These are phyloP conservation scores for Sporothrix euskadiensis DNA, from an alignment of 2,329 filamentous ascomycete genomes.

Conservation along the genomic window DNA sequence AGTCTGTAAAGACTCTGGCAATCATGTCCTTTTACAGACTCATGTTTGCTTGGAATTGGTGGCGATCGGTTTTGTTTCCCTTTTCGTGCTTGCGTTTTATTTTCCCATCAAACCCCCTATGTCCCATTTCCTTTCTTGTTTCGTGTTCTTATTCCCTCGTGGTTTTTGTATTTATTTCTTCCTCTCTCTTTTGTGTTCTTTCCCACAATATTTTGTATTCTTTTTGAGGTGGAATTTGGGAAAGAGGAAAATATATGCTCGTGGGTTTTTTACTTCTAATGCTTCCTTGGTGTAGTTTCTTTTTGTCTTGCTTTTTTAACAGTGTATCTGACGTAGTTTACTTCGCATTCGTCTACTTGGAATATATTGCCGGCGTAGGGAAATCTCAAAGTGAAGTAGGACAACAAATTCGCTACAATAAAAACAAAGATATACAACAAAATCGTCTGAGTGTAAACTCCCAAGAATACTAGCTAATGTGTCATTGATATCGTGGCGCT, in stretches of 20 bases:
- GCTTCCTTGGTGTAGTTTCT: not conserved
- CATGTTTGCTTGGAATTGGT: not conserved
- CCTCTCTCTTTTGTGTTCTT: constrained; percentile 2
- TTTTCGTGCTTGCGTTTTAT: not conserved
- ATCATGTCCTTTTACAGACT: not conserved
- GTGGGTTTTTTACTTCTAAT: not conserved
- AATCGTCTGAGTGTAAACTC: not conserved
- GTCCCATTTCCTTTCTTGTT: not conserved
- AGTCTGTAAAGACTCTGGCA: not conserved
- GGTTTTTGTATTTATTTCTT: not conserved
- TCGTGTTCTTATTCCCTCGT: constrained; percentile 5
- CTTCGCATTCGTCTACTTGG: not conserved
- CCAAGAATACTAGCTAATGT: not conserved
- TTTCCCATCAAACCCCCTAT: not conserved
- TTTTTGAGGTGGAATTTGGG: constrained; percentile 2
- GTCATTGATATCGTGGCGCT: not conserved
- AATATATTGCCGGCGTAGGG: not conserved
- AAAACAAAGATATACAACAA: not conserved
- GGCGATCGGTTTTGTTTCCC: not conserved
- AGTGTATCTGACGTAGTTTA: not conserved
- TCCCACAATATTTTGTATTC: not conserved
- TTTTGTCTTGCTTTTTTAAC: not conserved
- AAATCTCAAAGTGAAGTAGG: not conserved
- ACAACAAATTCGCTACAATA: not conserved
- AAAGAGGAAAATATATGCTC: constrained; percentile 6